Conservation (phyloP, 768 basidiomycete species). For the Serendipita sp. region DNA sequence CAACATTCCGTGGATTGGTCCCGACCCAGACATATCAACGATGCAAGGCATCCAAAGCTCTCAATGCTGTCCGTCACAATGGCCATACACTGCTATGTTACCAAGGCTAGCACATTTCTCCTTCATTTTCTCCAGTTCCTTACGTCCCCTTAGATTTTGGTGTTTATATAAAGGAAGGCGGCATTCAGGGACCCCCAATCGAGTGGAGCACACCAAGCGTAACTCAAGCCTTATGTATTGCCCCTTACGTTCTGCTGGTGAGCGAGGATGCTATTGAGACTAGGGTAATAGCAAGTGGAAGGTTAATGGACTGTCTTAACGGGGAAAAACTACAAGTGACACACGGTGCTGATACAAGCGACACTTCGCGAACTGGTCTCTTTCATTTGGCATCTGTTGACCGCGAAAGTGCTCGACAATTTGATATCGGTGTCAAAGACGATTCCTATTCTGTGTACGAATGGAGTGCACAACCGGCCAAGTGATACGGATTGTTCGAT, state of each 20-base stretch:
- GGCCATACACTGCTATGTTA: background rate
- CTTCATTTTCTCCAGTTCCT: background rate
- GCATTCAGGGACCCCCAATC: background rate
- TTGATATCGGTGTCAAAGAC: background rate
- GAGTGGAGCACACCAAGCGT: background rate
- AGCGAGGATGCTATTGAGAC: background rate
- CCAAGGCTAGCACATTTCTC: background rate
- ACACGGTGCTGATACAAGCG: background rate
- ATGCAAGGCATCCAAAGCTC: background rate
- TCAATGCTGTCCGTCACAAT: background rate
- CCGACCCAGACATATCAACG: background rate
- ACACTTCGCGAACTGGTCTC: background rate
- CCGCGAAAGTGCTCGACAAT: background rate
- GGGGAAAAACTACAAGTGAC: background rate
- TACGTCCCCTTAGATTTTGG: background rate
- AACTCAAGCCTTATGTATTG: background rate
- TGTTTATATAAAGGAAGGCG: background rate
- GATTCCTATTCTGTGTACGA: background rate
- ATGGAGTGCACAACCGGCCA: background rate
- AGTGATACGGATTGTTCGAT: too few relatives aligned
- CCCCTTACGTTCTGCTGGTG: background rate
- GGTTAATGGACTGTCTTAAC: background rate
- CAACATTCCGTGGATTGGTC: background rate
- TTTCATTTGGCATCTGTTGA: background rate
- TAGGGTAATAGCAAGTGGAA: background rate